Conservation (phyloP, 2,329 filamentous ascomycete species). For the Aspergillus neotritici region DNA sequence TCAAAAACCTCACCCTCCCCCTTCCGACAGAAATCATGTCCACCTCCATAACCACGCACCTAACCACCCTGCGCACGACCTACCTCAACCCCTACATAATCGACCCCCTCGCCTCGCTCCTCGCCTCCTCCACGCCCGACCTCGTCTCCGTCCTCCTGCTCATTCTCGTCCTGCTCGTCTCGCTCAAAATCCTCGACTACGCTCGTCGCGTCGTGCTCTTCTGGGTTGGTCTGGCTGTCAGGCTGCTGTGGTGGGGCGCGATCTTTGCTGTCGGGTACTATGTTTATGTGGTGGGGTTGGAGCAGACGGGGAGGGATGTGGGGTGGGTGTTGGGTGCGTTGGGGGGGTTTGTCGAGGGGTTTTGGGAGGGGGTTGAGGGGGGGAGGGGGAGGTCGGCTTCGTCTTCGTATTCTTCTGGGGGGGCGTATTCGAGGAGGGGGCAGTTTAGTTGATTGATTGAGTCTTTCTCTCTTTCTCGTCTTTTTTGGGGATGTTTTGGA, state of each 20-base stretch:
- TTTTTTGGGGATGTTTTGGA: no score
- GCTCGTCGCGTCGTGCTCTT: slow-evolving; percentile 67
- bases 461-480: no score
- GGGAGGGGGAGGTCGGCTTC: background rate
- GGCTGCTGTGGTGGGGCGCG: slow-evolving; percentile 59
- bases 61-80: slow-evolving; percentile 22
- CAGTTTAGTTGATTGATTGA: slow-evolving; percentile 27
- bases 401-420: slow-evolving; percentile 30
- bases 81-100: slow-evolving; percentile 50
- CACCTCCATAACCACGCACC: slow-evolving; percentile 15
- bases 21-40: background rate
- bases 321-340: slow-evolving; percentile 59
- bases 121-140: slow-evolving; percentile 31
- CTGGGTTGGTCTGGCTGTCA: slow-evolving; percentile 64
- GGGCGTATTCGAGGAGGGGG: slow-evolving; percentile 51
- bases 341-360: slow-evolving; percentile 59
- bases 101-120: slow-evolving; percentile 30
- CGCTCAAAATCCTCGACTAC: slow-evolving; percentile 61
- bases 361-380: slow-evolving; percentile 31
- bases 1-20: slow-evolving; percentile 5
- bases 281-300: slow-evolving; percentile 44
- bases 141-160: slow-evolving; percentile 43
- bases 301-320: slow-evolving; percentile 28
- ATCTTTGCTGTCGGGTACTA: slow-evolving; percentile 52
- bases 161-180: slow-evolving; percentile 58